Conservation (phyloP, 768 basidiomycete genomes). For the Termitomyces sp. region DNA sequence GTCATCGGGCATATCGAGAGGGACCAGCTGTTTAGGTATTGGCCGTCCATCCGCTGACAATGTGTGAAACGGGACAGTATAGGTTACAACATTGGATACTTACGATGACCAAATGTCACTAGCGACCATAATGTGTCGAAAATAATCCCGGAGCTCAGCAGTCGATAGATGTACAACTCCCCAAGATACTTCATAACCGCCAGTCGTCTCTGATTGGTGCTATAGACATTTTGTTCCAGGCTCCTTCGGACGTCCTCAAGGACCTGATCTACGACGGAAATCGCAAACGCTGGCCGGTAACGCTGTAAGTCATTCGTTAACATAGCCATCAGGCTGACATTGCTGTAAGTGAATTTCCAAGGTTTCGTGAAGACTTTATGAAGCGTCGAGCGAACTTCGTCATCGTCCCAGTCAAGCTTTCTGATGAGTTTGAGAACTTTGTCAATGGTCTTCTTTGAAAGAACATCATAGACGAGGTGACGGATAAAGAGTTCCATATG, state of each 20-base stretch:
- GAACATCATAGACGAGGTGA: conserved; percentile 91
- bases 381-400: conserved; percentile 54
- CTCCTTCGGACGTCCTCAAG: conserved; percentile 90
- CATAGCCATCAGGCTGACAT: conserved; percentile 88
- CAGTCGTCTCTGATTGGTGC: conserved; percentile 88
- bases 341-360: conserved; percentile 95
- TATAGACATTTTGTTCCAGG: conserved; percentile 92
- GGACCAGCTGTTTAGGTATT: conserved; percentile 66
- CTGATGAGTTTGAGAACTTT: conserved; percentile 91
- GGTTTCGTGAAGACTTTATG: conserved; percentile 95
- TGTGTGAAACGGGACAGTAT: conserved; percentile 8
- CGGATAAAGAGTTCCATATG: conserved; percentile 93
- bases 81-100: conserved; percentile 29
- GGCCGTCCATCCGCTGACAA: conserved; percentile 83
- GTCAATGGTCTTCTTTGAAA: conserved; percentile 91
- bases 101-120: conserved; percentile 94
- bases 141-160: conserved; percentile 83
- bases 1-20: conserved; percentile 91
- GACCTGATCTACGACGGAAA: conserved; percentile 90
- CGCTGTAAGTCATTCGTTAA: conserved; percentile 92
- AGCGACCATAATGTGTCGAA: conserved; percentile 95
- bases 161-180: conserved; percentile 94
- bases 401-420: conserved; percentile 95
- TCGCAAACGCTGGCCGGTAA: conserved; percentile 86
- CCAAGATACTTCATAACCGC: conserved; percentile 94